phyloP scores from a whole-genome alignment of 2,329 filamentous ascomycete genomes.

The Coniochaeta prunicola region DNA sequence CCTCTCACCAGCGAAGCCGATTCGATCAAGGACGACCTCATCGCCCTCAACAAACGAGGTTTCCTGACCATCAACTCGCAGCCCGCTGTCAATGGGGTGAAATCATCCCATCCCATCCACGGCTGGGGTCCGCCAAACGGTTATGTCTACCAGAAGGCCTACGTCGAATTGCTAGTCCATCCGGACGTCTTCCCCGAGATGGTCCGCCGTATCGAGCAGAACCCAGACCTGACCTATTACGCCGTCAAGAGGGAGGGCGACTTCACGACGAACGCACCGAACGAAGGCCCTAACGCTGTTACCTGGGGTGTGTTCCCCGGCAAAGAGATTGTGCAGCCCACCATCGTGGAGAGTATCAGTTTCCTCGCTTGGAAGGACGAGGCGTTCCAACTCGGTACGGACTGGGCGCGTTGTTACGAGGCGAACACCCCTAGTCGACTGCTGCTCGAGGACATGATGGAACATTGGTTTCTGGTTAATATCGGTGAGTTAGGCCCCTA shows the following conservation, averaged over 20 bases:
- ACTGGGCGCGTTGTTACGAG: slow-evolving; percentile 91
- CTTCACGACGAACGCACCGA: slow-evolving; percentile 75
- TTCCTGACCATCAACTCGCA: slow-evolving; percentile 96
- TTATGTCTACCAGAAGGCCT: slow-evolving; percentile 98
- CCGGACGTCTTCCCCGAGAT: slow-evolving; percentile 73
- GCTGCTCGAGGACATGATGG: slow-evolving; percentile 76
- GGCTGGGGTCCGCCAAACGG: slow-evolving; percentile 94
- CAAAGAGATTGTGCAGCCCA: slow-evolving; percentile 98
- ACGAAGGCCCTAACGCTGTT: slow-evolving; percentile 90
- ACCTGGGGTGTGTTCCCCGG: slow-evolving; percentile 99
- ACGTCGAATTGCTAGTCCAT: slow-evolving; percentile 83
- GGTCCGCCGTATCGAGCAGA: slow-evolving; percentile 66
- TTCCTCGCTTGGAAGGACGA: slow-evolving; percentile 99
- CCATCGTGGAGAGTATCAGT: slow-evolving; percentile 96
- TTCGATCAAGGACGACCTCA: slow-evolving; percentile 66
- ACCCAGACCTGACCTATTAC: slow-evolving; percentile 87
- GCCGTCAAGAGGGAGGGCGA: slow-evolving; percentile 79
- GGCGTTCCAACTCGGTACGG: slow-evolving; percentile 82
- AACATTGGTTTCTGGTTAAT: slow-evolving; percentile 89
- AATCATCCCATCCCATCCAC: slow-evolving; percentile 77
- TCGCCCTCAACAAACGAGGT: slow-evolving; percentile 77
- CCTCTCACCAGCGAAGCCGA: slow-evolving; percentile 79
- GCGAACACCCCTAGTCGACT: slow-evolving; percentile 67
- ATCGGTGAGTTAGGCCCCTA: slow-evolving; percentile 57
- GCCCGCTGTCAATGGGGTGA: slow-evolving; percentile 84